Conservation (phyloP, 2,329 filamentous ascomycete genomes). For the Colletotrichum phormii region DNA sequence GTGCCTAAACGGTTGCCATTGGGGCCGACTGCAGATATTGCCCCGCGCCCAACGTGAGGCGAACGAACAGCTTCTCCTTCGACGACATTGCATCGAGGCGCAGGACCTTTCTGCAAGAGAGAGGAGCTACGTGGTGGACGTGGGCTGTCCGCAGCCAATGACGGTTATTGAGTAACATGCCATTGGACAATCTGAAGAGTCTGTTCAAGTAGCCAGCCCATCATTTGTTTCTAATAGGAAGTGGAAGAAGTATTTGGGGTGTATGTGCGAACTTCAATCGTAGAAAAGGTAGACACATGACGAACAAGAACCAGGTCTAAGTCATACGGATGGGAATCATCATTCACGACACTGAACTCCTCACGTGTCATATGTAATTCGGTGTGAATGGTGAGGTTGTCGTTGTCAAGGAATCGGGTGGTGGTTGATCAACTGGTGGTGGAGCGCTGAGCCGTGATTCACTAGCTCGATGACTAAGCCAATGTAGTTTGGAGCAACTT, state of each 20-base stretch:
- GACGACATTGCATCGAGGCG: slow-evolving; percentile 20
- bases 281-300: neutral
- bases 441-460: neutral
- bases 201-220: neutral
- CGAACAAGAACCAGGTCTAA: neutral
- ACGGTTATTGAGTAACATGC: neutral
- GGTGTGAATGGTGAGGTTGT: too few relatives aligned
- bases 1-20: slow-evolving; percentile 3
- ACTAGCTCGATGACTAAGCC: neutral
- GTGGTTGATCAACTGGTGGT: neutral
- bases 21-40: neutral
- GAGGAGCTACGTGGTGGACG: slow-evolving; percentile 21
- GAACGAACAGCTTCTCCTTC: slow-evolving; percentile 6
- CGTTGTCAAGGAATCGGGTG: too few relatives aligned
- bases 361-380: neutral
- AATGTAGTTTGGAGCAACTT: neutral
- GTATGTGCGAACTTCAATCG: neutral
- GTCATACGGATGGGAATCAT: neutral
- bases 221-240: neutral
- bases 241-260: neutral
- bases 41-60: slow-evolving; percentile 26
- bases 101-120: slow-evolving; percentile 11
- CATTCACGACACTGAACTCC: neutral
- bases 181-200: slow-evolving; percentile 5
- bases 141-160: slow-evolving; percentile 31